Conservation (phyloP, 192 early-diverging fungal genomes). For the Spizellomyces sp. region DNA sequence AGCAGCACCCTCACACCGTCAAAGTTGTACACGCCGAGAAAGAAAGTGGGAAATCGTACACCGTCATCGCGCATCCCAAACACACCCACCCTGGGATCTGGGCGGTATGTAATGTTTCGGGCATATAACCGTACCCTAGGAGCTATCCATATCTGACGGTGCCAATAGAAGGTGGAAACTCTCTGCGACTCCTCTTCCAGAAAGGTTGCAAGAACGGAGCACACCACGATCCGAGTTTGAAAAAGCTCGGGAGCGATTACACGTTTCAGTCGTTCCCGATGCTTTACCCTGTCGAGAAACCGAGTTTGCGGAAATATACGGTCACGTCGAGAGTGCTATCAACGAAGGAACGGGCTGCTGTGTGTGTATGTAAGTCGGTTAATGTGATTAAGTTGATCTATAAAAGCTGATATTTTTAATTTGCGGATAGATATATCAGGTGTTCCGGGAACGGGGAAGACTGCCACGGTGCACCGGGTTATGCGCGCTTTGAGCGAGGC, state of each 20-base stretch:
- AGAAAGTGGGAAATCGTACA: too few relatives aligned
- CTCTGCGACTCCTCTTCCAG: slow-evolving; percentile 12
- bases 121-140: too few relatives aligned
- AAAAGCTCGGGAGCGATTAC: slow-evolving; percentile 73
- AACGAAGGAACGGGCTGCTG: slow-evolving; percentile 82
- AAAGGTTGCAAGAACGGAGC: not conserved
- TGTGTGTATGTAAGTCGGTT: slow-evolving; percentile 64
- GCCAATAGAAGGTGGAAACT: slow-evolving; percentile 6
- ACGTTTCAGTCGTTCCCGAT: slow-evolving; percentile 88
- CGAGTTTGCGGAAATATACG: slow-evolving; percentile 83
- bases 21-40: too few relatives aligned
- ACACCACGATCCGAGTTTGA: slow-evolving; percentile 30
- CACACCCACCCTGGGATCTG: too few relatives aligned
- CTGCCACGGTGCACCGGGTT: slow-evolving; percentile 87
- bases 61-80: too few relatives aligned
- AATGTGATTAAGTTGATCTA: not conserved
- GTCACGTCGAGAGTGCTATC: slow-evolving; percentile 74
- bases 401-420: not conserved
- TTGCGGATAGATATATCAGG: slow-evolving; percentile 79
- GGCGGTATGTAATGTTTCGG: too few relatives aligned
- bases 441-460: slow-evolving; percentile 97
- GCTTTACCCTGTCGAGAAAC: slow-evolving; percentile 91
- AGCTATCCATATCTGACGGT: too few relatives aligned
- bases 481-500: slow-evolving; percentile 70
- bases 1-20: too few relatives aligned